These are phyloP conservation scores for Colletotrichum gloeosporioides DNA, from an alignment of 2,329 filamentous ascomycete genomes.

Conservation along the genomic window DNA sequence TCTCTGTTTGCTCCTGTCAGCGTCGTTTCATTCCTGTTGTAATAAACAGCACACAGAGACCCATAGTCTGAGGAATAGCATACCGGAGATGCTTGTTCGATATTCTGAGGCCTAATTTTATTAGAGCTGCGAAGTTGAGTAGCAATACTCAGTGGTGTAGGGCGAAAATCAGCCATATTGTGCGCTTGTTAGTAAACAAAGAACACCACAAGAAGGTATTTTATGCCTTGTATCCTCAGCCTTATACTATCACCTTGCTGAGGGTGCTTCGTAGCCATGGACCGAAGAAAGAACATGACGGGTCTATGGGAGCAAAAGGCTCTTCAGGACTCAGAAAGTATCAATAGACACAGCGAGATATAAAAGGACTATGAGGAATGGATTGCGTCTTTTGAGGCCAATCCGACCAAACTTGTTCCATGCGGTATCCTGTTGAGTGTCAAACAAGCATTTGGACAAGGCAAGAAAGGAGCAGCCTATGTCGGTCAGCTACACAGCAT, in stretches of 20 bases:
- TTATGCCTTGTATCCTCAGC: not conserved
- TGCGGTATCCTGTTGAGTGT: not conserved
- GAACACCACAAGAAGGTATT: accelerated
- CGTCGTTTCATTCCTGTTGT: accelerated
- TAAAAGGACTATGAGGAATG: not conserved
- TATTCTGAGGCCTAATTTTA: accelerated
- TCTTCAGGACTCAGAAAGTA: not conserved
- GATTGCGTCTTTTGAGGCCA: not conserved
- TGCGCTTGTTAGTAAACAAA: not conserved
- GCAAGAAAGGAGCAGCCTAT: not conserved
- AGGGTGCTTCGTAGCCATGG: not conserved
- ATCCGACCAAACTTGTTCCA: not conserved
- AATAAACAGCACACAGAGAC: not conserved
- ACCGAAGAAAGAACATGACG: not conserved
- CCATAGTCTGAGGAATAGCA: accelerated
- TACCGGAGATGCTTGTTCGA: accelerated
- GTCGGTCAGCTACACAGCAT: not conserved
- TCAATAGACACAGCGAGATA: not conserved
- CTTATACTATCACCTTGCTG: not conserved
- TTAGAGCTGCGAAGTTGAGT: not conserved
- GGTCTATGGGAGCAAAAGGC: not conserved
- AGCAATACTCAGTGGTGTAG: too few relatives aligned
- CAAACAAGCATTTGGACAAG: not conserved
- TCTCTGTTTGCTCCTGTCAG: not conserved
- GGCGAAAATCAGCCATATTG: too few relatives aligned